Evolutionary conservation across 345 rosid species (phyloP).

Genomic region (Raphanus sativus): DNA sequence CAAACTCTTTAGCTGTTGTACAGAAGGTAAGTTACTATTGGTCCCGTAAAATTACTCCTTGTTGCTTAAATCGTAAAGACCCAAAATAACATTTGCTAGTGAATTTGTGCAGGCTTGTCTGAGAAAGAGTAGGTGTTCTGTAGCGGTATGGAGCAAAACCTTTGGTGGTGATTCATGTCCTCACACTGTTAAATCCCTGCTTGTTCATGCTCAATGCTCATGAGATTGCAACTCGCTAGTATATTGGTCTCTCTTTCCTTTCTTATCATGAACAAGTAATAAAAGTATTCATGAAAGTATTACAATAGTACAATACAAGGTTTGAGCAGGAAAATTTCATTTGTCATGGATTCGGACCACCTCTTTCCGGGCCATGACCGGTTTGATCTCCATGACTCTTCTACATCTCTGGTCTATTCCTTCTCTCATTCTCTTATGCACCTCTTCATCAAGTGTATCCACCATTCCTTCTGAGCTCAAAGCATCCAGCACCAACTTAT

Average conservation of each 20-base stretch:
- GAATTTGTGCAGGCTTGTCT: slow-evolving; percentile 53
- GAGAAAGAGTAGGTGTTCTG: slow-evolving; percentile 47
- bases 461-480: slow-evolving; percentile 42
- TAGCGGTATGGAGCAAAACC: slow-evolving; percentile 41
- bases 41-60: background rate
- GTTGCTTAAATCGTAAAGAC: background rate
- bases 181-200: slow-evolving; percentile 48
- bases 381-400: slow-evolving; percentile 63
- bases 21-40: slow-evolving; percentile 45
- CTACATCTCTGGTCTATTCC: slow-evolving; percentile 55
- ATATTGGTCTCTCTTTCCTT: background rate
- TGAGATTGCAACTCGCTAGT: slow-evolving; percentile 21
- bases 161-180: slow-evolving; percentile 57
- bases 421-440: slow-evolving; percentile 50
- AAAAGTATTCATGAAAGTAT: slow-evolving; percentile 21
- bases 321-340: background rate
- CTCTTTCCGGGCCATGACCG: slow-evolving; percentile 40
- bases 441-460: slow-evolving; percentile 39
- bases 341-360: background rate
- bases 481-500: slow-evolving; percentile 63
- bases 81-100: background rate
- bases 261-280: background rate
- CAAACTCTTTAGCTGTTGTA: slow-evolving; percentile 40
- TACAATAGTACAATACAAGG: slow-evolving; percentile 21
- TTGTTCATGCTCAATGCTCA: slow-evolving; percentile 60